Evolutionary conservation across 305 asterid genomes (phyloP).

Genomic region (Coffea humblotiana): DNA sequence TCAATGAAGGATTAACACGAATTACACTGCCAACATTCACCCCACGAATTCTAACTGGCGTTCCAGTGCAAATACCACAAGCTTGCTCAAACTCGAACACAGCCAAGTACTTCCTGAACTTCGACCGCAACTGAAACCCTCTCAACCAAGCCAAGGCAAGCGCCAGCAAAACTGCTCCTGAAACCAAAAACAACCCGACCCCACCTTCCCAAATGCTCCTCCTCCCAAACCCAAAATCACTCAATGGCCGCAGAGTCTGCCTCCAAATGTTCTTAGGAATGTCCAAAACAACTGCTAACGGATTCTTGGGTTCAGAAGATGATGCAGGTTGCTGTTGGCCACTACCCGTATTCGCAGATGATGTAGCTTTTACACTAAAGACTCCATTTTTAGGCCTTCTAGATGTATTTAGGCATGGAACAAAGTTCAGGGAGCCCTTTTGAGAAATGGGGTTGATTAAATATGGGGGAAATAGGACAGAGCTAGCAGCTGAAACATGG

Average conservation of each 20-base stretch:
- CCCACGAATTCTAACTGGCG: conserved; percentile 92
- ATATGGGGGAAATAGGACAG: conserved; percentile 37
- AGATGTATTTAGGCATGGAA: conserved; percentile 41
- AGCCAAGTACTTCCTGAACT: conserved; percentile 77
- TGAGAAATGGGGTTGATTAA: conserved; percentile 31
- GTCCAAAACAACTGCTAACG: conserved; percentile 56
- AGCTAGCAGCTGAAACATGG: conserved; percentile 45
- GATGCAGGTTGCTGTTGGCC: conserved; percentile 35
- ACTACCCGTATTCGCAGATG: conserved; percentile 47
- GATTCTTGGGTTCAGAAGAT: conserved; percentile 47
- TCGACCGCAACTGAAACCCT: conserved; percentile 83
- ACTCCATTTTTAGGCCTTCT: conserved; percentile 32
- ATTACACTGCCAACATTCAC: conserved; percentile 87
- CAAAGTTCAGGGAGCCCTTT: conserved; percentile 35
- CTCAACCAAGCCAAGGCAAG: conserved; percentile 94
- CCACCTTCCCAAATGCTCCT: conserved; percentile 99
- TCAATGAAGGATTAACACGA: conserved; percentile 82
- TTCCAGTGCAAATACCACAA: conserved; percentile 87
- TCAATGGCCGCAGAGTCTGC: conserved; percentile 77
- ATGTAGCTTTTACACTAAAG: conserved; percentile 40
- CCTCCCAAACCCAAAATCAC: conserved; percentile 91
- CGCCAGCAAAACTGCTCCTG: conserved; percentile 74
- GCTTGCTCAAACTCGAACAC: conserved; percentile 91
- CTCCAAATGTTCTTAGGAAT: conserved; percentile 72
- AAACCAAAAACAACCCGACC: conserved; percentile 84